Conservation (phyloP, 306 rosid genomes). For the Trifolium dubium region DNA sequence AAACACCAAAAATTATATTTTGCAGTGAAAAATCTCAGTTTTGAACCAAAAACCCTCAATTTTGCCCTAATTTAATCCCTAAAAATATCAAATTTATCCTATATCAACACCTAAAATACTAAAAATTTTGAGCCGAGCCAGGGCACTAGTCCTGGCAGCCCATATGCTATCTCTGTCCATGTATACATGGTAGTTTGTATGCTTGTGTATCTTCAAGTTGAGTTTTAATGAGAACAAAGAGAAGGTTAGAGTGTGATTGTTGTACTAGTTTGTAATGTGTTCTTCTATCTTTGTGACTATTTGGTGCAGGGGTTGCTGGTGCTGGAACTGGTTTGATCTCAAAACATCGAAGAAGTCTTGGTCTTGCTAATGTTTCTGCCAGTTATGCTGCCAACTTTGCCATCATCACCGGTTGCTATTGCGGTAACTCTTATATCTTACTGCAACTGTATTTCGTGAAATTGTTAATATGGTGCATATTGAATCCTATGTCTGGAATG, state of each 20-base stretch:
- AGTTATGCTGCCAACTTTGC: conserved; percentile 79
- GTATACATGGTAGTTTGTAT: neutral
- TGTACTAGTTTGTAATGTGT: neutral
- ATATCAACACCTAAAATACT: no score
- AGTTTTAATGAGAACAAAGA: neutral
- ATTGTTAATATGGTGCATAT: conserved; percentile 7
- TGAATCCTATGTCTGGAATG: conserved; percentile 3
- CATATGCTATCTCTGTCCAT: no score
- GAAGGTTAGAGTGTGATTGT: conserved; percentile 19
- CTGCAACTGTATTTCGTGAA: neutral
- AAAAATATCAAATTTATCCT: no score
- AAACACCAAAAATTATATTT: no score
- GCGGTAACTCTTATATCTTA: conserved; percentile 60
- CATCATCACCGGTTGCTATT: conserved; percentile 79
- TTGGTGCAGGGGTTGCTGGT: conserved; percentile 72
- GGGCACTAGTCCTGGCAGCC: no score
- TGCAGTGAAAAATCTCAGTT: no score
- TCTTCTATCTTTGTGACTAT: conserved; percentile 21
- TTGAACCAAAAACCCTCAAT: no score
- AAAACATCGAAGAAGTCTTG: conserved; percentile 72
- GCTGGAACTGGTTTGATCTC: conserved; percentile 82
- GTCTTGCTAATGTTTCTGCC: conserved; percentile 64
- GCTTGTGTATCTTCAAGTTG: neutral
- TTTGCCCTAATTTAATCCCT: no score
- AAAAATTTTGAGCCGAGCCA: no score